Evolutionary conservation across 495 filamentous ascomycete genomes (phyloP), one percentile per base, ranked within the genome.

Genomic region (Penicillium argentinense): DNA sequence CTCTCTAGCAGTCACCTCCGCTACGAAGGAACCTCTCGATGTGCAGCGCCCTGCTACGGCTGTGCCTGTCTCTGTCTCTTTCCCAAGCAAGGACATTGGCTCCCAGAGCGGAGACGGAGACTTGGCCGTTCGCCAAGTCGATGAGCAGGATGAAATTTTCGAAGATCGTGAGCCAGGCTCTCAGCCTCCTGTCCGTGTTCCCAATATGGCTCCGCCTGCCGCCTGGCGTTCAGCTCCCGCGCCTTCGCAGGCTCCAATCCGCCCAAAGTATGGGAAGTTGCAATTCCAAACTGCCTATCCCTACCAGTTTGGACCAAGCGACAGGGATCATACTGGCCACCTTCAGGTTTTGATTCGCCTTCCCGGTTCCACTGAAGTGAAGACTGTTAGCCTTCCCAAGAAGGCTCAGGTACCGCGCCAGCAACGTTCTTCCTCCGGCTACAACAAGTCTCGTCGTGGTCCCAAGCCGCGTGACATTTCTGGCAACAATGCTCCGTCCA

Each of bases 91-190:
- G 19, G 54, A 53, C 25, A 54, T 38, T 42, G 62, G 54, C 11
- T 24, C 45, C 11, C 60, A 56, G 9, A 43, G 43, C 17, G 70
- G 69, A 25, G 65, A 68, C 46, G 70, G 68, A n/a, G 66, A 74
- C 39, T 39, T 68, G 18, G 75, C 70, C 28, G 80, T 77, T 3
- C 83, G 79, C 50, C 79, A 80, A 18, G 84, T 86, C 54, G 84
- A 83, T 23, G 87, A 89, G 64, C 84, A 81, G 12, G 88, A 92
- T 51, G 86, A 85, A 45, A 86, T 89, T 52, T 89, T 92, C 44
- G 88, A 89, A 48, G 86, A 91, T 59, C 86, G 86, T 47, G 88
- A 90, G 63, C 86, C 85, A 62, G 88, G 86, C 4, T 90, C 86
- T 30, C 64, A 87, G 16, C 87, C 87, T 9, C 75, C 79, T 25